Conservation (phyloP, 208 protist species). For the Trypanosoma avium region DNA sequence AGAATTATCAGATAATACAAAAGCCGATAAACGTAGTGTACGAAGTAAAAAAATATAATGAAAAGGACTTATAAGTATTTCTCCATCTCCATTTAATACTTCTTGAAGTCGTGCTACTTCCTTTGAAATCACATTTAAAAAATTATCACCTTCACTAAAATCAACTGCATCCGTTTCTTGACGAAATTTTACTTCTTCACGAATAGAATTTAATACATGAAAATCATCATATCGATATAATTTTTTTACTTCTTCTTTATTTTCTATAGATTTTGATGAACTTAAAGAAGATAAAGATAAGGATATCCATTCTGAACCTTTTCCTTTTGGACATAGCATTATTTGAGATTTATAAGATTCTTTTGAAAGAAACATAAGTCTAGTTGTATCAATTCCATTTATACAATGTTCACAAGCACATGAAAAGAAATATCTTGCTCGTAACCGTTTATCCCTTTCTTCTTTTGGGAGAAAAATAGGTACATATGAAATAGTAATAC, state of each 20-base stretch:
- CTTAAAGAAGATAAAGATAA: neutral
- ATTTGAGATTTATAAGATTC: neutral
- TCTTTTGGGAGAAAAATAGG: slow-evolving; percentile 18
- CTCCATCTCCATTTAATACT: neutral
- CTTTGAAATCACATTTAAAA: neutral
- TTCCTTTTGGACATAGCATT: slow-evolving; percentile 12
- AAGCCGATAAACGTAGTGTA: neutral
- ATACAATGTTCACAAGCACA: slow-evolving; percentile 20
- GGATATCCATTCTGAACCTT: neutral
- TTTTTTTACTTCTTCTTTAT: neutral
- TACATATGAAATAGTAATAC: slow-evolving; percentile 23
- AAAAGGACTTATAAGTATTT: slow-evolving; percentile 5
- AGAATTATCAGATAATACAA: neutral
- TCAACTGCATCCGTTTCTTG: slow-evolving; percentile 9
- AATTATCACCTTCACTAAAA: neutral
- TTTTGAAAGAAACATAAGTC: slow-evolving; percentile 3
- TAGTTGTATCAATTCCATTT: slow-evolving; percentile 11
- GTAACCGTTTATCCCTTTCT: slow-evolving; percentile 15
- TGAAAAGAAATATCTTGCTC: slow-evolving; percentile 16
- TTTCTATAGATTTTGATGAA: no score
- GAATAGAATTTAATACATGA: slow-evolving; percentile 8
- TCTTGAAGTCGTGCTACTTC: slow-evolving; percentile 4
- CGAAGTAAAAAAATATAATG: slow-evolving; percentile 17
- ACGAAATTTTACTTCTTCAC: slow-evolving; percentile 12
- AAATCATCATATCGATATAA: slow-evolving; percentile 4